phyloP scores from a whole-genome alignment of 116 monocot genomes.

The Iris pallida region DNA sequence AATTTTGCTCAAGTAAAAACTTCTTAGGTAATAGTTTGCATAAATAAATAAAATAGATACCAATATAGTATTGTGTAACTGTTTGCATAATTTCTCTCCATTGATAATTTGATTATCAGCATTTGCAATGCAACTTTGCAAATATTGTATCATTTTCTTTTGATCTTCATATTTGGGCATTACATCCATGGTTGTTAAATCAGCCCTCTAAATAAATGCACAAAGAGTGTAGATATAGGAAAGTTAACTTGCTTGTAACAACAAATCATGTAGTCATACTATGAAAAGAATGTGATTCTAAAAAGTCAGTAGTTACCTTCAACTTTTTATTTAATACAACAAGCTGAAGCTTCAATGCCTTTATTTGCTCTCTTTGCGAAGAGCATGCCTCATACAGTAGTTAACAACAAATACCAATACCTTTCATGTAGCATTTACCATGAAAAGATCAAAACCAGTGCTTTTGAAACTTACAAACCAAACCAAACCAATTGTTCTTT shows the following conservation, averaged over 20 bases:
- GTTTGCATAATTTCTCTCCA: constrained; percentile 62
- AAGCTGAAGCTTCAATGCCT: constrained; percentile 40
- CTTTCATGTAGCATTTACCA: too few species aligned
- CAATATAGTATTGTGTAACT: constrained; percentile 78
- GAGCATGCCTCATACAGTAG: constrained; percentile 49
- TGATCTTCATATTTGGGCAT: constrained; percentile 41
- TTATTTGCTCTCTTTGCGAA: constrained; percentile 44
- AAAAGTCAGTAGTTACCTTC: constrained; percentile 49
- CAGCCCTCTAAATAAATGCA: constrained; percentile 45
- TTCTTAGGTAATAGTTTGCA: neutral
- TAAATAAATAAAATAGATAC: constrained; percentile 19
- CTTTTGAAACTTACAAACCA: too few species aligned
- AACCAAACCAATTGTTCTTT: too few species aligned
- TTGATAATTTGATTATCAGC: constrained; percentile 51
- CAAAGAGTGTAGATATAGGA: too few species aligned
- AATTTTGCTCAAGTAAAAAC: neutral
- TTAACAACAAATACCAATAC: too few species aligned
- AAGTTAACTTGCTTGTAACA: too few species aligned
- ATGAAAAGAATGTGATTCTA: too few species aligned
- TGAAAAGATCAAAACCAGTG: too few species aligned
- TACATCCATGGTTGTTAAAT: constrained; percentile 43
- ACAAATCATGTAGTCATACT: too few species aligned
- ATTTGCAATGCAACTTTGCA: constrained; percentile 41
- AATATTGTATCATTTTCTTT: constrained; percentile 26
- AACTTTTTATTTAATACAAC: constrained; percentile 44